Conservation (phyloP, 164 flowering plant genomes). For the Sedum album region DNA sequence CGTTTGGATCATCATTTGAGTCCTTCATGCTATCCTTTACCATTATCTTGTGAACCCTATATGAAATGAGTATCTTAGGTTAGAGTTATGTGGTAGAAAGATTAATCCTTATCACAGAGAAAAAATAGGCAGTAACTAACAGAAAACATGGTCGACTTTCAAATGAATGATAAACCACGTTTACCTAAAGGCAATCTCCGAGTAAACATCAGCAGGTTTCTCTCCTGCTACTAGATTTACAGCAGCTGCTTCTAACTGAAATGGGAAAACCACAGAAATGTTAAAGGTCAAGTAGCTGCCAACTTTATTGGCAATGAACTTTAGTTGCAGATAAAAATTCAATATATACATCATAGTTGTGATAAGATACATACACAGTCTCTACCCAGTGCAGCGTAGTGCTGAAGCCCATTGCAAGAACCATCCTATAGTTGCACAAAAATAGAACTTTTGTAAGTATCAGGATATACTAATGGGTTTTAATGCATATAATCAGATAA, state of each 20-base stretch:
- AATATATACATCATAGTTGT: background rate
- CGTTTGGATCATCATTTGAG: slow-evolving; percentile 51
- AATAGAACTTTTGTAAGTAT: background rate
- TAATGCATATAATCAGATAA: background rate
- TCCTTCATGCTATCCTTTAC: slow-evolving; percentile 58
- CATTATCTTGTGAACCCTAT: slow-evolving; percentile 73
- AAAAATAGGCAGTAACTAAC: background rate
- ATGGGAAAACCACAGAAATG: background rate
- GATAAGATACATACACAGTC: slow-evolving; percentile 40
- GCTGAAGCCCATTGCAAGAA: slow-evolving; percentile 96
- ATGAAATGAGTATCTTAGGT: background rate
- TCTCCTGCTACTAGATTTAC: slow-evolving; percentile 84
- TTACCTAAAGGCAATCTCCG: slow-evolving; percentile 89
- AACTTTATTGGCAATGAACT: background rate
- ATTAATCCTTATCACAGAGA: background rate
- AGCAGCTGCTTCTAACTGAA: slow-evolving; percentile 87
- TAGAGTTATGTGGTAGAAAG: background rate
- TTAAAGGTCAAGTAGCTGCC: background rate
- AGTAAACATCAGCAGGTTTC: slow-evolving; percentile 92
- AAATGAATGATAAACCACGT: slow-evolving; percentile 3
- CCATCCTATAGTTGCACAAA: slow-evolving; percentile 57
- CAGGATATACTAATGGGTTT: background rate
- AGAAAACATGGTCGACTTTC: background rate
- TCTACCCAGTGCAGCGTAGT: slow-evolving; percentile 97
- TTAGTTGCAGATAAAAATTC: background rate